Conservation (phyloP, 1,284 basidiomycete species). For the Puccinia polysora region DNA sequence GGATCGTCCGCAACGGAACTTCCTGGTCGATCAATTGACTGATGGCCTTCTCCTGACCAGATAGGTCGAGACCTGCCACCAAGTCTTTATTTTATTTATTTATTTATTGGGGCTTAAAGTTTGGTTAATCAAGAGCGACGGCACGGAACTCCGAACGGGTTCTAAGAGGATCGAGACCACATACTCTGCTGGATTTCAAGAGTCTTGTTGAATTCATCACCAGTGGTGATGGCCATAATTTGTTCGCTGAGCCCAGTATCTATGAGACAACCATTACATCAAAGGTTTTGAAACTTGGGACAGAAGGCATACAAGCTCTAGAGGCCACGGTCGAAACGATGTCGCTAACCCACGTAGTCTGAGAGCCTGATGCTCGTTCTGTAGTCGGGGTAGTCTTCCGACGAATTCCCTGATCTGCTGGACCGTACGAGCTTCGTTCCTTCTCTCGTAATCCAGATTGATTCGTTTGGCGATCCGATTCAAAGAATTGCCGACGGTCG, state of each 20-base stretch:
- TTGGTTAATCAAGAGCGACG: neutral
- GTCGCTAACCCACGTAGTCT: slow-evolving; percentile 65
- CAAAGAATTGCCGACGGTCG: slow-evolving; percentile 77
- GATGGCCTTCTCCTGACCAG: slow-evolving; percentile 70
- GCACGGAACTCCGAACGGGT: slow-evolving; percentile 47
- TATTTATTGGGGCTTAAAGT: neutral
- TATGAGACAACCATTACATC: slow-evolving; percentile 52
- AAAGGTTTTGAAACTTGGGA: neutral
- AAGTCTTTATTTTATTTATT: slow-evolving; percentile 61
- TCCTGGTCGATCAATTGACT: slow-evolving; percentile 82
- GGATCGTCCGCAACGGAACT: slow-evolving; percentile 68
- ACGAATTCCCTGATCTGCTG: slow-evolving; percentile 91
- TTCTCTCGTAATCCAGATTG: slow-evolving; percentile 84
- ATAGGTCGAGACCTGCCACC: slow-evolving; percentile 77
- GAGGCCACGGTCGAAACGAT: slow-evolving; percentile 25
- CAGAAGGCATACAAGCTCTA: slow-evolving; percentile 8
- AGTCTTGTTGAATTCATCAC: slow-evolving; percentile 83
- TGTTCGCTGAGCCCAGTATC: slow-evolving; percentile 92
- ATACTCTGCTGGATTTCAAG: slow-evolving; percentile 93
- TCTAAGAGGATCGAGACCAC: neutral
- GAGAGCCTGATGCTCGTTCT: slow-evolving; percentile 82
- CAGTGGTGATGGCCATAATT: slow-evolving; percentile 74
- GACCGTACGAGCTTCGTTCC: slow-evolving; percentile 80
- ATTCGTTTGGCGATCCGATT: slow-evolving; percentile 76
- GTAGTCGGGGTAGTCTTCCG: slow-evolving; percentile 82